Evolutionary conservation across 345 rosid species (phyloP), one percentile per base, ranked within the genome.

Genomic region (Populus davidiana): DNA sequence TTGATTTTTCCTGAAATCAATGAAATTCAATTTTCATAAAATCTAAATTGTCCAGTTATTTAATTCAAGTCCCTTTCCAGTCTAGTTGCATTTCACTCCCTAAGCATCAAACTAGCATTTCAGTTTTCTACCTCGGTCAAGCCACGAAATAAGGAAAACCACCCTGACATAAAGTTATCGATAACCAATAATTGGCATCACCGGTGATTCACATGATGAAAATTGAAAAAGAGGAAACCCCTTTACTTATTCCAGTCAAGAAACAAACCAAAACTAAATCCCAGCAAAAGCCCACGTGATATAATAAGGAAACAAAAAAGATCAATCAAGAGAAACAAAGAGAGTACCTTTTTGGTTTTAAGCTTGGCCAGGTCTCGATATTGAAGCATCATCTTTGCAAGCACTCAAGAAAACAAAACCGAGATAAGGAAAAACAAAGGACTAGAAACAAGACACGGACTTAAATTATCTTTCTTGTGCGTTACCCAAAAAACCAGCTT

Each of bases 361-460:
- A 88, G 89, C 82, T 79, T 87, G 1, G 85, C 80, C 14, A 86
- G 81, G 72, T 86, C 87, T 20, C 72, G 27, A 31, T 77, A 90
- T 50, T 75, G 86, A 76, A 90, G 85, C 89, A 88, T 87, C 91
- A 84, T 87, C 88, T 70, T 86, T 66, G 9, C 67, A 14, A 35
- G n/a, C 65, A 1, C 39, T 27, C 47, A 20, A 49, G 5, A 31
- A 39, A 16, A 14, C 27, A 17, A 33, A 33, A 43, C 2, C 25
- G 47, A 5, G 20, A 67, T 13, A n/a, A 20, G 2, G 38, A 17
- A 35, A 4, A 18, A 23, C 13, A 10, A 41, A 41, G 10, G 44
- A 4, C 18, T 47, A 47, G 7, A 74, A 29, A 76, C 7, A 17
- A 62, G 31, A 29, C 3, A 21, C 11, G 5, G 16, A n/a, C n/a